Conservation (phyloP, 495 filamentous ascomycete genomes). For the Paragyromitra xinjiangensis region DNA sequence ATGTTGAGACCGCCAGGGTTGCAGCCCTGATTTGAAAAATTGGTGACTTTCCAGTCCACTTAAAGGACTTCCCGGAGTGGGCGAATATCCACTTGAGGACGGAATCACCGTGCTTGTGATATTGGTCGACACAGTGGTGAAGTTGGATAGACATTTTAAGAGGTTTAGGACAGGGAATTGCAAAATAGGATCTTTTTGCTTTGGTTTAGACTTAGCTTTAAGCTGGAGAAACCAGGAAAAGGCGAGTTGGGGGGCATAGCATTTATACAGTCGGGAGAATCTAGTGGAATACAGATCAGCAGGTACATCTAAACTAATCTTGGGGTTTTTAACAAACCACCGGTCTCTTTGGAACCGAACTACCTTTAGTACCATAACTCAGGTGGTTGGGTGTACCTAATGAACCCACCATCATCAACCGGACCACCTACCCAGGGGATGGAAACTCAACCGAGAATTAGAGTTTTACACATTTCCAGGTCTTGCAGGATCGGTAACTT, state of each 20-base stretch:
- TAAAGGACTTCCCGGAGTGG: not conserved
- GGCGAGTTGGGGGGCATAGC: not conserved
- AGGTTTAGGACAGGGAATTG: not conserved
- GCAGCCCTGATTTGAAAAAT: not conserved
- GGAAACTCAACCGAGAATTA: no score
- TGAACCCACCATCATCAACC: no score
- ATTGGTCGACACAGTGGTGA: not conserved
- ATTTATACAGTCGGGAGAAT: not conserved
- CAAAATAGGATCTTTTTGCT: not conserved
- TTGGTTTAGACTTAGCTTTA: not conserved
- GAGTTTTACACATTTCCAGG: no score
- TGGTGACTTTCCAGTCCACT: not conserved
- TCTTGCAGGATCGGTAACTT: no score
- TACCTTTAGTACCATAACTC: no score
- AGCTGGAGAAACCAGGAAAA: not conserved
- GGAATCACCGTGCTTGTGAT: slow-evolving; percentile 3
- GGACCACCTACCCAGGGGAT: no score
- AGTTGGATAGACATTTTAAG: not conserved
- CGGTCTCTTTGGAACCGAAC: no score
- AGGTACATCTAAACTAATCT: not conserved
- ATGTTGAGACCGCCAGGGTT: not conserved
- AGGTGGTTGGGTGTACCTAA: no score
- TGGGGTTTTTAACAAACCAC: no score
- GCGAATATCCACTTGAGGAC: slow-evolving; percentile 2
- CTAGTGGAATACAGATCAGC: not conserved